These are phyloP conservation scores for Hydrangea macrophylla DNA, from an alignment of 148 eudicot species.

Conservation along the genomic window DNA sequence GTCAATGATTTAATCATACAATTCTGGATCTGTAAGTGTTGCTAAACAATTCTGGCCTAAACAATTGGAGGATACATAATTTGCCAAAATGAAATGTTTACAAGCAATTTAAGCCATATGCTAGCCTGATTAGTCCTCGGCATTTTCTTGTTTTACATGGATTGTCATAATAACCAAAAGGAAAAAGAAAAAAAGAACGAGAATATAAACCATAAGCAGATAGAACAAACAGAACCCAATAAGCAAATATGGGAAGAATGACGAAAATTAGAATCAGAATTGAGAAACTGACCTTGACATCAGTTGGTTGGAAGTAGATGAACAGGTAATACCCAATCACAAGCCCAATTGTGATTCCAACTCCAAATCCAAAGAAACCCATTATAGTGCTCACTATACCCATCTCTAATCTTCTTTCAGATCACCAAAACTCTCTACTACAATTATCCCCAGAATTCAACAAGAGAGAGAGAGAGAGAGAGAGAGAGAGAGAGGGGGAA, in stretches of 20 bases:
- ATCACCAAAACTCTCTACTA: constrained; percentile 1
- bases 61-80: background rate
- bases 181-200: background rate
- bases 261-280: background rate
- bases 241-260: background rate
- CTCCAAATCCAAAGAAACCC: constrained; percentile 82
- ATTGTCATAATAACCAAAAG: background rate
- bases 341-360: constrained; percentile 68
- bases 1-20: background rate
- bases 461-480: background rate
- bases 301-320: constrained; percentile 63
- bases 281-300: constrained; percentile 64
- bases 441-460: constrained; percentile 8
- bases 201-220: background rate
- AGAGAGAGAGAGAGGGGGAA: background rate
- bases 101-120: background rate
- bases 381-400: constrained; percentile 65
- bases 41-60: background rate
- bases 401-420: constrained; percentile 40
- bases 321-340: constrained; percentile 76
- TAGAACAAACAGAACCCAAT: background rate
- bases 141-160: background rate
- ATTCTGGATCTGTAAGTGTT: background rate
- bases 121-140: background rate
- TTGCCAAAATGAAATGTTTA: background rate